Percentiles rank a stretch among this genome's conserved stretches.
Conservation (phyloP, 352 stramenopile genomes). For the Thalassiosira sp. region DNA sequence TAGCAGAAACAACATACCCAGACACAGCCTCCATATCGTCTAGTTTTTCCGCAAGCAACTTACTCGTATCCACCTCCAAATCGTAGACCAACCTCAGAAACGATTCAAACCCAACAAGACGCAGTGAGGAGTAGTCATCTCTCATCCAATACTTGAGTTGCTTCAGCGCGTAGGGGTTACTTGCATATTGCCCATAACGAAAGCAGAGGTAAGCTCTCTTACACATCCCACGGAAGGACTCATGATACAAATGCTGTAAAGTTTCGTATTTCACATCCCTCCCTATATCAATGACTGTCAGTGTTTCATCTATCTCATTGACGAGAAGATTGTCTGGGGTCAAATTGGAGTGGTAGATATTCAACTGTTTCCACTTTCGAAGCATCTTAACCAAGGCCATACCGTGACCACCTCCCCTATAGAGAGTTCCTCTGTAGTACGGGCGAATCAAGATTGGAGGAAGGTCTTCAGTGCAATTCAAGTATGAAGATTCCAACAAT, state of each 20-base stretch:
- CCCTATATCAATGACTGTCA: conserved; percentile 22
- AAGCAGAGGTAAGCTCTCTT: conserved; percentile 19
- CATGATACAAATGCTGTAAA: background rate
- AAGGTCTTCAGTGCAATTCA: background rate
- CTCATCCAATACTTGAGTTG: conserved; percentile 13
- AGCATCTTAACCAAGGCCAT: conserved; percentile 5
- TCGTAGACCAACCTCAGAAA: conserved; percentile 14
- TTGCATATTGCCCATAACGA: conserved; percentile 8
- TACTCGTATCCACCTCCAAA: background rate
- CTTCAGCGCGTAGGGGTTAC: conserved; percentile 1
- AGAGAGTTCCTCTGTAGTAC: conserved; percentile 3
- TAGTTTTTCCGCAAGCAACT: background rate
- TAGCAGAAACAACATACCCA: conserved; percentile 2
- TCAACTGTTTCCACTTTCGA: background rate
- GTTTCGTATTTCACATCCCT: conserved; percentile 5
- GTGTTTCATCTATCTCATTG: background rate
- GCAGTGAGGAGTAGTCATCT: background rate
- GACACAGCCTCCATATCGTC: background rate
- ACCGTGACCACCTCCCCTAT: conserved; percentile 16
- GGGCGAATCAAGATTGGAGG: conserved; percentile 3
- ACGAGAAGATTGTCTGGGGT: conserved; percentile 23
- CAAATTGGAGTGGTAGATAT: conserved; percentile 20
- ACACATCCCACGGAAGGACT: conserved; percentile 21
- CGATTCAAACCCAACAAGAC: conserved; percentile 22
- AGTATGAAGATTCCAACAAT: conserved; percentile 10